phyloP scores from a whole-genome alignment of 2,329 filamentous ascomycete species.

The Calonectria ilicicola region DNA sequence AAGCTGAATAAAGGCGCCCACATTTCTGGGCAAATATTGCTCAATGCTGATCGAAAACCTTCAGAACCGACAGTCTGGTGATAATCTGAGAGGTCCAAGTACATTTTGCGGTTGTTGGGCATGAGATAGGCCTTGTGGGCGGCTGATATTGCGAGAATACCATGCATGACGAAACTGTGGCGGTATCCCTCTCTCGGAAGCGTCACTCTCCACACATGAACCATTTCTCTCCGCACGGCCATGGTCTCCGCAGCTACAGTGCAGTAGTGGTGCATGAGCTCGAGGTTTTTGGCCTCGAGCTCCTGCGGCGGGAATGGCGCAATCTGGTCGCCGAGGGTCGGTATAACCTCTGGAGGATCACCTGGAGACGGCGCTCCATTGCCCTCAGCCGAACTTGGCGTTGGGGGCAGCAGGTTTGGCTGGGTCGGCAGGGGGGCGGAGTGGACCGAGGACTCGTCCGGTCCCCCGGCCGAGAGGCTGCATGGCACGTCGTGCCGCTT shows the following conservation, averaged over 20 bases:
- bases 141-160: conserved; percentile 45
- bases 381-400: conserved; percentile 24
- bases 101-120: conserved; percentile 36
- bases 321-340: conserved; percentile 32
- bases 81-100: conserved; percentile 43
- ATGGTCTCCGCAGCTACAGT: conserved; percentile 41
- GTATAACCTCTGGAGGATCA: conserved; percentile 16
- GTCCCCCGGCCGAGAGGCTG: conserved; percentile 35
- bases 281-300: conserved; percentile 37
- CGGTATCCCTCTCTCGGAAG: conserved; percentile 44
- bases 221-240: conserved; percentile 36
- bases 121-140: conserved; percentile 47
- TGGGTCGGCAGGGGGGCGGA: neutral
- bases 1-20: conserved; percentile 54
- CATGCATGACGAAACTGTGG: conserved; percentile 45
- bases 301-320: conserved; percentile 40
- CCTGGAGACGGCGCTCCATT: conserved; percentile 19
- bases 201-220: conserved; percentile 41
- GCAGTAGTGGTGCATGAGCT: conserved; percentile 48
- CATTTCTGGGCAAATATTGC: conserved; percentile 29
- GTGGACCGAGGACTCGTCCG: neutral
- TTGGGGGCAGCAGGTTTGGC: conserved; percentile 30
- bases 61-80: conserved; percentile 46
- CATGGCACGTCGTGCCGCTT: conserved; percentile 43
- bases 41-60: conserved; percentile 40